Percentiles rank a stretch among this genome's conserved stretches.
These are phyloP conservation scores for Plasmodium coatneyi DNA, from an alignment of 169 alveolate genomes.

Conservation along the genomic window DNA sequence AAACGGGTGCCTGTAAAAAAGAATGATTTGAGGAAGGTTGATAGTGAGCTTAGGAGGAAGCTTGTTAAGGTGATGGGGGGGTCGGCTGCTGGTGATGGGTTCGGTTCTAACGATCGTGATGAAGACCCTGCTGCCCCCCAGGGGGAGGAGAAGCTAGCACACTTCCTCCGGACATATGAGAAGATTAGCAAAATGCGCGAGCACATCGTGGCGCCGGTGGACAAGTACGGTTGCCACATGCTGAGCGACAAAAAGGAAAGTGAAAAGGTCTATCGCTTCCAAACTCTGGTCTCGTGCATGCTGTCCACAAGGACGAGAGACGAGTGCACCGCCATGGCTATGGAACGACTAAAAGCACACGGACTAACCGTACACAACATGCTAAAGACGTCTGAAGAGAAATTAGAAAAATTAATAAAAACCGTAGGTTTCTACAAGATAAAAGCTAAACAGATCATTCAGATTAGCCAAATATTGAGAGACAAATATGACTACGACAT, in stretches of 20 bases:
- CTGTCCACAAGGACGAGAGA: conserved; percentile 91
- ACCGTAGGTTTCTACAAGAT: conserved; percentile 95
- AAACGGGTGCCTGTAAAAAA: background rate
- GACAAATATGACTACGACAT: conserved; percentile 91
- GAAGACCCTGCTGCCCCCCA: background rate
- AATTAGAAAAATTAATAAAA: conserved; percentile 87
- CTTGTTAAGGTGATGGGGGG: background rate
- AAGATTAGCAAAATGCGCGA: conserved; percentile 59
- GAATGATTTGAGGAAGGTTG: background rate
- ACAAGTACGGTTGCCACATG: conserved; percentile 84
- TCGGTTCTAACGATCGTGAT: background rate
- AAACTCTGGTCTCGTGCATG: conserved; percentile 87
- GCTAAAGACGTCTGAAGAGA: conserved; percentile 80
- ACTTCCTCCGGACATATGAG: conserved; percentile 19
- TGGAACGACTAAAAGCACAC: conserved; percentile 81
- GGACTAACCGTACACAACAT: conserved; percentile 86
- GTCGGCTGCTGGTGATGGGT: background rate
- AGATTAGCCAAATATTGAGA: conserved; percentile 87
- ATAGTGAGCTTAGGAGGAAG: background rate
- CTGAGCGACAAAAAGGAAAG: conserved; percentile 79
- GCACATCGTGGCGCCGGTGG: conserved; percentile 83
- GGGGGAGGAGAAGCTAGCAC: background rate
- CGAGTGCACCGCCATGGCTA: conserved; percentile 86
- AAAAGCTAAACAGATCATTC: conserved; percentile 92
- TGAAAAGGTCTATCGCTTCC: conserved; percentile 81